Percentiles rank a stretch among this genome's conserved stretches.
These are phyloP conservation scores for Annulohypoxylon stygium DNA, from an alignment of 495 filamentous ascomycete species.

Conservation along the genomic window DNA sequence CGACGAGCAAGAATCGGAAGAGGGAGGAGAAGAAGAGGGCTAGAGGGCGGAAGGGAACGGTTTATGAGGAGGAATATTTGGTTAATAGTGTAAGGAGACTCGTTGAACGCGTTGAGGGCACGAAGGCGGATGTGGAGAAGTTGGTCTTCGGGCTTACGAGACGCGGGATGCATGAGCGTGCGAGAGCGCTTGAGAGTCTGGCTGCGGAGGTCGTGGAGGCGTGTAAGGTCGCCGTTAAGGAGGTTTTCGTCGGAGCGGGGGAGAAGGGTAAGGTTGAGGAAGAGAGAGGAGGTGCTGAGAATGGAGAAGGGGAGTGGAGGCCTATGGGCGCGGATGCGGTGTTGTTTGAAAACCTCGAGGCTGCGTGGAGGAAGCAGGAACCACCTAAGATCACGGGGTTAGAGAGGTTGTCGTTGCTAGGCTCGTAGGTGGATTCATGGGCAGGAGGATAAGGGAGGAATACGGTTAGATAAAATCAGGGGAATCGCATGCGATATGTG, in stretches of 20 bases:
- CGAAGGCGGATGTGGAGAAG: constrained; percentile 74
- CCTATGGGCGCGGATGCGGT: constrained; percentile 66
- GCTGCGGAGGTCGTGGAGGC: constrained; percentile 77
- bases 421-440: constrained; percentile 42
- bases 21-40: constrained; percentile 96
- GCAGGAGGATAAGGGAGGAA: neutral
- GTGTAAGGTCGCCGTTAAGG: constrained; percentile 71
- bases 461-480: constrained; percentile 39
- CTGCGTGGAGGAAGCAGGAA: constrained; percentile 58
- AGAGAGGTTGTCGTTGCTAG: constrained; percentile 69
- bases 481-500: neutral
- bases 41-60: constrained; percentile 91
- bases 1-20: constrained; percentile 84
- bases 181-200: constrained; percentile 77
- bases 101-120: constrained; percentile 82
- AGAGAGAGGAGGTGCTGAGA: constrained; percentile 46
- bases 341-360: constrained; percentile 63
- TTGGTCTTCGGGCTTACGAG: constrained; percentile 81
- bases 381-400: constrained; percentile 61
- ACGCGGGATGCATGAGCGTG: constrained; percentile 88
- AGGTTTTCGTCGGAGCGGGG: constrained; percentile 71
- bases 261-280: constrained; percentile 41
- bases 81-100: constrained; percentile 87
- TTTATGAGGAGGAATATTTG: constrained; percentile 98
- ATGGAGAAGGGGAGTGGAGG: constrained; percentile 53